These are phyloP conservation scores for Apiotrichum sp. DNA, from an alignment of 1,284 basidiomycete species.

Conservation along the genomic window DNA sequence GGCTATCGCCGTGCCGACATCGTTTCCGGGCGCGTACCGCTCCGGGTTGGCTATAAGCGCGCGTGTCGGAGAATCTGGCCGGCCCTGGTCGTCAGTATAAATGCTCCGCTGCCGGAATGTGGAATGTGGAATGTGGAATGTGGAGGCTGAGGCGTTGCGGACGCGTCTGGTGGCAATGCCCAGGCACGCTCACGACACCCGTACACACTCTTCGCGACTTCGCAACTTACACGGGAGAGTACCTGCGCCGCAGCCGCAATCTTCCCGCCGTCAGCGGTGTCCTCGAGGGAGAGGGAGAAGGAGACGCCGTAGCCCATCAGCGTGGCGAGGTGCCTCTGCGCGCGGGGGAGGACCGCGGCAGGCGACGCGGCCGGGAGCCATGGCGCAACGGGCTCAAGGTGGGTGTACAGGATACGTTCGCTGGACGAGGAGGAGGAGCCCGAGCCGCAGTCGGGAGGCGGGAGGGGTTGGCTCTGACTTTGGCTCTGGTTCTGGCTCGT, in stretches of 20 bases:
- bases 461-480: too few species aligned
- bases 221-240: not conserved
- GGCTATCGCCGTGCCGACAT: conserved; percentile 3
- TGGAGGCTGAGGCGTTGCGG: not conserved
- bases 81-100: not conserved
- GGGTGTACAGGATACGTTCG: too few species aligned
- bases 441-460: too few species aligned
- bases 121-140: not conserved
- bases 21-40: not conserved
- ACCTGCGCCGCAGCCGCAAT: not conserved
- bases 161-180: too few species aligned
- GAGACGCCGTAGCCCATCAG: not conserved
- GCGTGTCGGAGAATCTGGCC: not conserved
- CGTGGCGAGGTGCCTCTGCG: not conserved
- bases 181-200: too few species aligned
- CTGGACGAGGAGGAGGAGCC: too few species aligned
- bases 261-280: not conserved
- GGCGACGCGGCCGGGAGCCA: too few species aligned
- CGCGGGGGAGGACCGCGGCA: too few species aligned
- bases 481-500: too few species aligned
- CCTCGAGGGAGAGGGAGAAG: not conserved
- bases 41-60: conserved; percentile 2
- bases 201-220: too few species aligned
- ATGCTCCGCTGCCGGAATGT: not conserved
- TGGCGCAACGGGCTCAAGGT: too few species aligned